Evolutionary conservation across 2,329 filamentous ascomycete species (phyloP).

Genomic region (Fusarium sp.): DNA sequence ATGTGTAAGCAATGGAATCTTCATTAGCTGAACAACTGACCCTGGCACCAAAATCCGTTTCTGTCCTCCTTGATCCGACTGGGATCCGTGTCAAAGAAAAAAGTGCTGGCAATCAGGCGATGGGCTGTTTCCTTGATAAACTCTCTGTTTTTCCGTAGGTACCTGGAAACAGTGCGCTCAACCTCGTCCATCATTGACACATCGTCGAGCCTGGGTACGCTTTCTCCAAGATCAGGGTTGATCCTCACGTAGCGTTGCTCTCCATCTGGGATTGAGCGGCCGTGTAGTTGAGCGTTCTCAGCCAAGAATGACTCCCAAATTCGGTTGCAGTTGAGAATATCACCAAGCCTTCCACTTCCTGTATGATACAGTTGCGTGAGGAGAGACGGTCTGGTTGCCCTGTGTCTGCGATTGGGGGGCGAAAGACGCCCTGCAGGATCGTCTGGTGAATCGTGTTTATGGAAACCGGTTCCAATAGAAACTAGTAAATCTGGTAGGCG

Average conservation of each 20-base stretch:
- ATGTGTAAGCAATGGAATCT: neutral
- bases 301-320: neutral
- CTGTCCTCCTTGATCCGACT: neutral
- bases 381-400: neutral
- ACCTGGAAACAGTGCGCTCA: neutral
- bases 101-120: neutral
- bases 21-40: neutral
- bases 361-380: neutral
- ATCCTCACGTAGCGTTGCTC: neutral
- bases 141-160: neutral
- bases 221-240: neutral
- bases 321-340: neutral
- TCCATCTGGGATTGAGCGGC: neutral
- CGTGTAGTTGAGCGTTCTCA: neutral
- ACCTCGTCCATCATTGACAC: neutral
- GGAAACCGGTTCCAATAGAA: neutral
- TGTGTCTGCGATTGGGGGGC: neutral
- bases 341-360: neutral
- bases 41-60: neutral
- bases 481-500: neutral
- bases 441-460: neutral
- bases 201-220: neutral
- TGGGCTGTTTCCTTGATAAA: neutral
- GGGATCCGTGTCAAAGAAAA: neutral
- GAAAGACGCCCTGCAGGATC: neutral